Conservation (phyloP, 192 early-diverging fungal species). For the Obelidium mucronatum region DNA sequence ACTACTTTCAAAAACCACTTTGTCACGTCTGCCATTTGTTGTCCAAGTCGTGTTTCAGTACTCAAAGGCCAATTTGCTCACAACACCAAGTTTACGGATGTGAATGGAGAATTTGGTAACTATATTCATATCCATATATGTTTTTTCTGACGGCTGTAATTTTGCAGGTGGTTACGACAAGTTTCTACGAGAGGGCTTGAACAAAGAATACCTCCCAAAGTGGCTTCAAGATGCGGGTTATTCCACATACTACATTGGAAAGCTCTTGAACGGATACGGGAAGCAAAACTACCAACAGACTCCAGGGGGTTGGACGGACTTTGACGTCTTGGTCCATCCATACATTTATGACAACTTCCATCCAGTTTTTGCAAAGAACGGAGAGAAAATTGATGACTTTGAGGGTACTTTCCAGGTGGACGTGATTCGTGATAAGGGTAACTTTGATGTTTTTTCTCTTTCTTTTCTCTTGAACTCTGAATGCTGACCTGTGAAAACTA, state of each 20-base stretch:
- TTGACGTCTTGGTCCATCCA: constrained; percentile 58
- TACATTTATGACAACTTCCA: constrained; percentile 63
- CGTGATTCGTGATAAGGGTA: too few species aligned
- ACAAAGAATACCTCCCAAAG: too few species aligned
- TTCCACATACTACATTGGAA: constrained; percentile 70
- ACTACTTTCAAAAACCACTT: constrained; percentile 67
- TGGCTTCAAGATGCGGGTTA: constrained; percentile 68
- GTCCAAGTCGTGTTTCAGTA: too few species aligned
- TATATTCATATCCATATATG: too few species aligned
- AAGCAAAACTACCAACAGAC: constrained; percentile 43
- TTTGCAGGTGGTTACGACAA: constrained; percentile 25
- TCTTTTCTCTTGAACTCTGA: too few species aligned
- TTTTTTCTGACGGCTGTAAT: too few species aligned
- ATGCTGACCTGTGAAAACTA: too few species aligned
- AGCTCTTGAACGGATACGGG: constrained; percentile 64
- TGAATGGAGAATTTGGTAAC: too few species aligned
- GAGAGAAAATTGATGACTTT: too few species aligned
- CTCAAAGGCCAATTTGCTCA: constrained; percentile 69
- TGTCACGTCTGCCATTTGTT: too few species aligned
- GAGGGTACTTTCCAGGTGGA: too few species aligned
- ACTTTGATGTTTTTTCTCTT: not conserved
- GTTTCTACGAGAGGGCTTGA: too few species aligned
- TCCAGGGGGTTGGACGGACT: constrained; percentile 49
- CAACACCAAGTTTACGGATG: constrained; percentile 58
- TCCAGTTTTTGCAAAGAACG: constrained; percentile 66